phyloP scores from a whole-genome alignment of 139 green algal genomes.

The Chlamydomonas sp. region DNA sequence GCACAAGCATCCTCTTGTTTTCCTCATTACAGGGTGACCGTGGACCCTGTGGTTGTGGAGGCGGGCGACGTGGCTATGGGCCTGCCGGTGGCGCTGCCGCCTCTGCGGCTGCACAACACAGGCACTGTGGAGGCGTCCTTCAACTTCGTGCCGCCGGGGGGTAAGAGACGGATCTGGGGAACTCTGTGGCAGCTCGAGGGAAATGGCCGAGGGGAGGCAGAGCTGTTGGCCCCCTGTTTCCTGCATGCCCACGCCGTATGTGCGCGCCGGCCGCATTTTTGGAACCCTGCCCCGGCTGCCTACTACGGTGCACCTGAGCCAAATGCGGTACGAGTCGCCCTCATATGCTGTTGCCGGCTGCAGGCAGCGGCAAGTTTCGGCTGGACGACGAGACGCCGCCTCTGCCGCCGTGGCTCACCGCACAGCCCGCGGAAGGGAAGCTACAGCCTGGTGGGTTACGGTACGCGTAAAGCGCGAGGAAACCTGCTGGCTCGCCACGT shows the following conservation, averaged over 20 bases:
- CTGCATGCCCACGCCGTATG: too few relatives aligned
- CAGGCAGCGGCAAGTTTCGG: neutral
- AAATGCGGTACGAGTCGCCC: too few relatives aligned
- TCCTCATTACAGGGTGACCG: constrained; percentile 40
- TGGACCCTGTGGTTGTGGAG: constrained; percentile 55
- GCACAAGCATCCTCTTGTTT: neutral
- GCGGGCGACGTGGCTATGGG: constrained; percentile 49
- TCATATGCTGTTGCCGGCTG: too few relatives aligned
- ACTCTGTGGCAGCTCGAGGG: neutral
- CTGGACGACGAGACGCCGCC: constrained; percentile 51
- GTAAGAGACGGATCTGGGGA: too few relatives aligned
- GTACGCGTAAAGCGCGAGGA: neutral
- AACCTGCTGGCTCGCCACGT: too few relatives aligned
- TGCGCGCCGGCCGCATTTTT: too few relatives aligned
- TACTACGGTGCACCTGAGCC: too few relatives aligned
- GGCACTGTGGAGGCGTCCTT: constrained; percentile 45
- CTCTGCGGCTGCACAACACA: constrained; percentile 46
- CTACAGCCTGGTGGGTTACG: constrained; percentile 32
- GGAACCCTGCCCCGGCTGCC: too few relatives aligned
- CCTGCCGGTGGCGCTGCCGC: neutral
- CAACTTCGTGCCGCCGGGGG: constrained; percentile 39
- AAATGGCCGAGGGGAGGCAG: neutral
- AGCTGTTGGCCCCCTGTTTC: too few relatives aligned
- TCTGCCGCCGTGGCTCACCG: constrained; percentile 50
- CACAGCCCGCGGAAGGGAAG: constrained; percentile 23